Base-by-base conservation (phyloP, 345 rosid species). In the Kandelia obovata region DNA sequence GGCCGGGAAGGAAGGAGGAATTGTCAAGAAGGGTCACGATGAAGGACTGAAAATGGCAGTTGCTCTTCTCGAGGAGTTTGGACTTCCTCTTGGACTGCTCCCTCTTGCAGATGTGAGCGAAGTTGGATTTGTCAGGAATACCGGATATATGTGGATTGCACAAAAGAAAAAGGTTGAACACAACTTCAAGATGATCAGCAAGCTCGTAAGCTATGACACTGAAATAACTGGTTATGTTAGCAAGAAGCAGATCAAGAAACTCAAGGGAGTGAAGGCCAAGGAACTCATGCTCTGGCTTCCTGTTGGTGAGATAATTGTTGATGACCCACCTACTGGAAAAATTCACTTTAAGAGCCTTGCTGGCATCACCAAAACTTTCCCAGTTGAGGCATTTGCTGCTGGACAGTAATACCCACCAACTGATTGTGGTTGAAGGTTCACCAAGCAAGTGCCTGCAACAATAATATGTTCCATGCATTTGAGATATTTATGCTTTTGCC, bases 251-350 rank as follows among this genome's bases (percentile, higher is more conserved):
- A 81, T 83, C 71, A 83, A 80, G 77, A 81, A 84, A 75, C 88
- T 84, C 53, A 87, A 81, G 78, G 91, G 91, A 47, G 89, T 84
- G 61, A 84, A 84, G 78, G 85, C 88, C 17, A 87, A 77, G 82
- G 88, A 87, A 67, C 68, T 87, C 67, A 70, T 87, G 78, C 73
- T 84, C 46, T 84, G 88, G 91, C 82, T 83, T 58, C 80, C 84
- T 0, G 82, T 87, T 17, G 55, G 69, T 46, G 84, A 83, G 78
- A 83, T 84, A 20, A 39, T 15, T 1, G 78, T 80, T 30, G 84
- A 74, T 4, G 82, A 87, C 20, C 80, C 85, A 26, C 77, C 85
- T 6, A 79, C 85, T 0, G 88, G 80, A 9, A 87, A 84, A 74
- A 64, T 87, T 69, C 83, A 74, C 67, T 87, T 87, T 80, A 84